Evolutionary conservation across 1,139 yeast species (phyloP), one percentile per base, ranked within the genome.

Genomic region (Magnusiomyces clavatus): DNA sequence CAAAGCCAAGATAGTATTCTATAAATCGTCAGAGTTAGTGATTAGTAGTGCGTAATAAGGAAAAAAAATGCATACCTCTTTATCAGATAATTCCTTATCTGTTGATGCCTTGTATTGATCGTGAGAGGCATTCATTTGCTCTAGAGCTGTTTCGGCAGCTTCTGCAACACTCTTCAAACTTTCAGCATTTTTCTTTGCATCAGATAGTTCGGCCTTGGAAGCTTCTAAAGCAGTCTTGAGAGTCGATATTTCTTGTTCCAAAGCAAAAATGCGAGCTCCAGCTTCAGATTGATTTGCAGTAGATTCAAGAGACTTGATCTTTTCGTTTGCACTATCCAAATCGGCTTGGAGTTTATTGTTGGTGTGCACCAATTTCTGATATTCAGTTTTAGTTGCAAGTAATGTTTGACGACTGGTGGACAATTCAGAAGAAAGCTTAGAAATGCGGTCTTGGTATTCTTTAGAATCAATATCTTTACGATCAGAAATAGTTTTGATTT

Each of bases 401-500:
- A 82, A 64, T 20, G 77, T 70, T 43, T 72, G 73, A 40, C 68
- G 67, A 5, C 73, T 62, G 29, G 70, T 60, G 37, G 75, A 69
- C 40, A 81, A 64, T 54, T 83, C 86, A 44, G 71, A 53, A 41
- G 63, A 71, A 31, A 83, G 74, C 43, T 76, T 73, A 55, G 85
- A 92, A 53, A 86, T 73, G 63, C 83, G 82, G 17, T 78, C 73
- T 61, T 84, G 87, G 61, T 81, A 85, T 47, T 86, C 81, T 55
- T 76, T 49, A 11, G 56, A 47, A 16, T 66, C 70, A 11, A 56
- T 49, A 16, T 66, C 69, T 35, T 58, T 59, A 29, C 63, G 59
- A 11, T 57, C 57, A 2, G 58, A 49, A 5, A 60, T 48, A 24
- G 55, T 54, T 51, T 59, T 60, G 13, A 63, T 48, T 41, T 67